phyloP scores from a whole-genome alignment of 345 rosid species.

The Excoecaria cochinchinensis region DNA sequence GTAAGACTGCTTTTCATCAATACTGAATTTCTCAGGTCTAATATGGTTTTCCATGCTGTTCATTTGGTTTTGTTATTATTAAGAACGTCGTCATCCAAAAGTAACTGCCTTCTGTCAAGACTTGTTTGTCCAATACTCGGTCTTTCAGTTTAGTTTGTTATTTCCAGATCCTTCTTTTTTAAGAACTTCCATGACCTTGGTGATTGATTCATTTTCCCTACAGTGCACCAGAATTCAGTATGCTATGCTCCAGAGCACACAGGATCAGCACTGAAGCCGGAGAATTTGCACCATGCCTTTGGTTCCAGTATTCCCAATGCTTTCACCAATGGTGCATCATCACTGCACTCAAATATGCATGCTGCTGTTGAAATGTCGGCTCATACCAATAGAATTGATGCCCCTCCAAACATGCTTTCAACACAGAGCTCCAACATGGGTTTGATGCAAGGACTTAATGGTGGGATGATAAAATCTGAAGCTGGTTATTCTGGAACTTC shows the following conservation, averaged over 20 bases:
- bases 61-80: background rate
- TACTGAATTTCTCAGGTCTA: background rate
- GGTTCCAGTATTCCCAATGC: conserved; percentile 52
- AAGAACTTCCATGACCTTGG: background rate
- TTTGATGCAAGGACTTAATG: conserved; percentile 77
- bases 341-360: conserved; percentile 55
- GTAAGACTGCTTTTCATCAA: conserved; percentile 46
- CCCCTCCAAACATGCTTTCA: conserved; percentile 55
- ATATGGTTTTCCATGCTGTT: background rate
- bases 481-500: conserved; percentile 62
- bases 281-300: conserved; percentile 54
- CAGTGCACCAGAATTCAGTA: conserved; percentile 68
- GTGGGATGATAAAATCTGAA: conserved; percentile 80
- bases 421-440: conserved; percentile 65
- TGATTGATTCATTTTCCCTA: conserved; percentile 23
- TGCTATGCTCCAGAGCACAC: conserved; percentile 60
- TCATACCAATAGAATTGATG: conserved; percentile 61
- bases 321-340: conserved; percentile 68
- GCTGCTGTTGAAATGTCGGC: conserved; percentile 68
- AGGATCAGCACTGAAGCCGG: conserved; percentile 53
- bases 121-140: background rate
- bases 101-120: background rate
- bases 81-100: background rate
- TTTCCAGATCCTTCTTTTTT: background rate
- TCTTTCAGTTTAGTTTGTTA: background rate